phyloP scores from a whole-genome alignment of 23 red algal genomes.

The Gracilaria gracilis region DNA sequence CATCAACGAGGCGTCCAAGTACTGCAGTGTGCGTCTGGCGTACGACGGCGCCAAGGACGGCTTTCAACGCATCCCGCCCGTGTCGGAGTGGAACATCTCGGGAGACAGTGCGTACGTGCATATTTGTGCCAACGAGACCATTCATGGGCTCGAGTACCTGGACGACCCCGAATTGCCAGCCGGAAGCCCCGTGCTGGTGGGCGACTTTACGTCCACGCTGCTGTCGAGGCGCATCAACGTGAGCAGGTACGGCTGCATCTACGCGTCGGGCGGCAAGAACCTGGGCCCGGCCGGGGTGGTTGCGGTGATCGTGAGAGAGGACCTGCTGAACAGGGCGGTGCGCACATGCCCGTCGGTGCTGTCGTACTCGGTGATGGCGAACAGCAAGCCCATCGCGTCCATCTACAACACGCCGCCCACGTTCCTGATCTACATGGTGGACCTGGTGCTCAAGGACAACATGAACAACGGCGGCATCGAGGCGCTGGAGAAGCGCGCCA shows the following conservation, averaged over 20 bases:
- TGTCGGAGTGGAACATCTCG: constrained; percentile 50
- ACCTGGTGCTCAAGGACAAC: constrained; percentile 57
- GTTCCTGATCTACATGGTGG: constrained; percentile 75
- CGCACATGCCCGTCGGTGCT: constrained; percentile 62
- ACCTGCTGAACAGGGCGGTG: constrained; percentile 28
- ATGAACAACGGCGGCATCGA: constrained; percentile 50
- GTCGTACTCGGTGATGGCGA: constrained; percentile 52
- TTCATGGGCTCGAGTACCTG: constrained; percentile 59
- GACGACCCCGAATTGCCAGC: constrained; percentile 50
- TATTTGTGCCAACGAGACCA: constrained; percentile 69
- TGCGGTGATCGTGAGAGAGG: constrained; percentile 34
- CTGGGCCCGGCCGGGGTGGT: constrained; percentile 62
- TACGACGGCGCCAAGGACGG: constrained; percentile 53
- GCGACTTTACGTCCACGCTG: constrained; percentile 66
- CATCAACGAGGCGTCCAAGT: constrained; percentile 51
- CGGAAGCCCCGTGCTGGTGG: constrained; percentile 45
- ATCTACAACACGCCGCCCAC: constrained; percentile 72
- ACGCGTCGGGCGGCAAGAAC: constrained; percentile 71
- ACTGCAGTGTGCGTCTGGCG: constrained; percentile 55
- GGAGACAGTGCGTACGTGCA: constrained; percentile 64
- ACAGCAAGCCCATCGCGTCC: constrained; percentile 59
- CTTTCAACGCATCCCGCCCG: constrained; percentile 39
- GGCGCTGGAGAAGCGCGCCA: constrained; percentile 37
- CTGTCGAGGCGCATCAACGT: constrained; percentile 51
- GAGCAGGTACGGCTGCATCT: constrained; percentile 61